Evolutionary conservation across 176 grass and related monocot species (phyloP), one percentile per base, ranked within the genome.

Genomic region (Pontederia crassipes): DNA sequence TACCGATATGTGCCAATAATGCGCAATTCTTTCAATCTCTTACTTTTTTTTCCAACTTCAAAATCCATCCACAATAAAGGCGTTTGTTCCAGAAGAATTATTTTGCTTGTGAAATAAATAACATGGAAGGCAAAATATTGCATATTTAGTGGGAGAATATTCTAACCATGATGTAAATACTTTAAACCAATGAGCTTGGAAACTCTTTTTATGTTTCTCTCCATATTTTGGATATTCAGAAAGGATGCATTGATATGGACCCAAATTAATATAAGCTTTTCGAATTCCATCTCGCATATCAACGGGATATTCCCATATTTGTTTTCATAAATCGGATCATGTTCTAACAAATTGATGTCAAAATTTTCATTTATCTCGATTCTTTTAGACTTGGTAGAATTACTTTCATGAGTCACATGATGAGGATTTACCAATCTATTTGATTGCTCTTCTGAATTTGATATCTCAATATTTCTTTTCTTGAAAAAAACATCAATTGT

Each of bases 11-110:
- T 11, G 27, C 28, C 14, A 59, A 52, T 18, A 73, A 79, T 12
- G 61, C 10, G 66, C 69, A 69, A 46, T 54, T 60, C 20, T 52
- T 81, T 6, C 65, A 64, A 66, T 75, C 45, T 70, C 70, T 27
- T 18, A 75, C 20, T 24, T 24, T 55, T 80, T 80, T 16, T 70
- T 64, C 26, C 16, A 75, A 11, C 1, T 58, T 24, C 58, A 11
- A 53, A 80, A 80, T 27, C 57, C 71, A 49, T 73, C 9, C 24
- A 48, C 12, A 6, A 13, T 80, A 29, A 75, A 75, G 10, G 54
- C 49, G 46, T 74, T 55, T 40, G 32, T 4, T 3, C 32, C 32
- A 40, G 32, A 40, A 48, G 26, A 54, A 17, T 49, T 45, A 46
- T 18, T 17, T 49, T 17, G 45, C 17, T 27, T 73, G 12, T 45